phyloP scores from a whole-genome alignment of 768 basidiomycete genomes.

The Amanita pallidorosea region DNA sequence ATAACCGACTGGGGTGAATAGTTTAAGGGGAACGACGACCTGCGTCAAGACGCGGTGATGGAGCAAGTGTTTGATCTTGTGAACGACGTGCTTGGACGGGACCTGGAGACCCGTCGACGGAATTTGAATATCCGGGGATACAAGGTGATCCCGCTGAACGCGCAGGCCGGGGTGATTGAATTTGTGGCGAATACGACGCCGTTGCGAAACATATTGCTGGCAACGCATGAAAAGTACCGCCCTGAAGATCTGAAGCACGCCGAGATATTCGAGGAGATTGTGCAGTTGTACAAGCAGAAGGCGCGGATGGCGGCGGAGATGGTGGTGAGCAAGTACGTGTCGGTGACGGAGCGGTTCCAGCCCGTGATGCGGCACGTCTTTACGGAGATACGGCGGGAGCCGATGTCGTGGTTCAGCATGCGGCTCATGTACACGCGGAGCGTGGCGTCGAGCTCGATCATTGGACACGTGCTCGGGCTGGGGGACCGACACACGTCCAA shows the following conservation, averaged over 20 bases:
- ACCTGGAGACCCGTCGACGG: conserved; percentile 69
- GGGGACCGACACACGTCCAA: conserved; percentile 92
- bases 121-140: conserved; percentile 72
- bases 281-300: conserved; percentile 18
- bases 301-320: conserved; percentile 14
- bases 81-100: conserved; percentile 62
- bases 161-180: conserved; percentile 78
- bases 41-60: conserved; percentile 98
- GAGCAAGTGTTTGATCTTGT: conserved; percentile 93
- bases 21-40: conserved; percentile 91
- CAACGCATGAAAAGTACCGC: conserved; percentile 61
- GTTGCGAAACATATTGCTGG: conserved; percentile 48
- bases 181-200: conserved; percentile 77
- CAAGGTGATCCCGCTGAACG: conserved; percentile 77
- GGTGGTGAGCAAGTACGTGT: conserved; percentile 19
- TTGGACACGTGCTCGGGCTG: conserved; percentile 85
- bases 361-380: conserved; percentile 96
- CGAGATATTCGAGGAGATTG: conserved; percentile 20
- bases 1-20: conserved; percentile 17
- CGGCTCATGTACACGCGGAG: conserved; percentile 85
- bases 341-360: conserved; percentile 36
- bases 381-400: conserved; percentile 78
- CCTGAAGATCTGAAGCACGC: conserved; percentile 36
- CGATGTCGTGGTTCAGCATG: conserved; percentile 88
- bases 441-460: conserved; percentile 88